Percentiles rank a stretch among this genome's conserved stretches.
Evolutionary conservation across 345 rosid genomes (phyloP).

Genomic region (Dimocarpus longan): DNA sequence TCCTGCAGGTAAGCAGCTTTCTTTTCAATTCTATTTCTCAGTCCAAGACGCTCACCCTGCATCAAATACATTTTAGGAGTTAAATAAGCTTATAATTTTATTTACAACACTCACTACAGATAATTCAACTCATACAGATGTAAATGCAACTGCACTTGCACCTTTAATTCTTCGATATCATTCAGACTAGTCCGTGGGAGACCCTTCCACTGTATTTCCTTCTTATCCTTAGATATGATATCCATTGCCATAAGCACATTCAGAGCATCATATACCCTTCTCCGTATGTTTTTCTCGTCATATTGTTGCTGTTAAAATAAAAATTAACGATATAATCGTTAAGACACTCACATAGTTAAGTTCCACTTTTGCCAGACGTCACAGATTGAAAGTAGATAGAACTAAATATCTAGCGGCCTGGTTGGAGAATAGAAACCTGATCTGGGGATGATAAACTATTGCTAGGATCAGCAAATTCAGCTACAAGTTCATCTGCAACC

Average conservation of each 20-base stretch:
- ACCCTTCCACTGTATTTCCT: constrained; percentile 98
- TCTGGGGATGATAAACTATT: constrained; percentile 74
- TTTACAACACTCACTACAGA: constrained; percentile 18
- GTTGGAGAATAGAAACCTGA: constrained; percentile 58
- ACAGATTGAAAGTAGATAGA: background rate
- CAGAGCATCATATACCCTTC: constrained; percentile 98
- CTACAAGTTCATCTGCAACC: constrained; percentile 99
- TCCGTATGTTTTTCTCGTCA: constrained; percentile 96
- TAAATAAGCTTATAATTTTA: constrained; percentile 24
- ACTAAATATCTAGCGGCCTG: background rate
- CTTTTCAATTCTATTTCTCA: constrained; percentile 84
- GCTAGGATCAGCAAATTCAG: constrained; percentile 91
- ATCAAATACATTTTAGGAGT: constrained; percentile 18
- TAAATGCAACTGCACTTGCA: constrained; percentile 30
- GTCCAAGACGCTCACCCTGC: constrained; percentile 71
- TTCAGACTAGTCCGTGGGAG: constrained; percentile 91
- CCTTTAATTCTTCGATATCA: constrained; percentile 97
- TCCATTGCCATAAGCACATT: constrained; percentile 99
- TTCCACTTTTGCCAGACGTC: constrained; percentile 12
- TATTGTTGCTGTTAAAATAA: constrained; percentile 74
- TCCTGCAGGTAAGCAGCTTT: constrained; percentile 86
- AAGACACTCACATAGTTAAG: background rate
- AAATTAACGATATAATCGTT: constrained; percentile 13
- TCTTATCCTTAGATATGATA: constrained; percentile 95
- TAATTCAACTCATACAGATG: constrained; percentile 13